Percentiles rank a stretch among this genome's conserved stretches.
Evolutionary conservation across 495 filamentous ascomycete genomes (phyloP).

Genomic region (Tetracladium setigerum): DNA sequence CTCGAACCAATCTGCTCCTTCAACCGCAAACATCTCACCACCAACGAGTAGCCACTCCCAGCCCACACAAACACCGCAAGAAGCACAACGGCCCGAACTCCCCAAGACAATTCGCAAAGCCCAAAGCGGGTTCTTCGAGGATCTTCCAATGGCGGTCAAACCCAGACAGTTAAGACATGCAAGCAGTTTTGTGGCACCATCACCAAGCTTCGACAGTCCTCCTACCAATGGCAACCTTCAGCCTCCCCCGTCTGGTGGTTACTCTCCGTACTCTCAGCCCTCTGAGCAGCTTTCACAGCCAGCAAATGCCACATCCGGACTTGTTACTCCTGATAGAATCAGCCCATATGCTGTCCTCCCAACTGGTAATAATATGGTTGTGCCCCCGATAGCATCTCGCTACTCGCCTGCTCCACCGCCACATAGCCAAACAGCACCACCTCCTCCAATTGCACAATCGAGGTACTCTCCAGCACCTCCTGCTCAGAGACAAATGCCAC

Average conservation of each 20-base stretch:
- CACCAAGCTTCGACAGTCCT: constrained; percentile 18
- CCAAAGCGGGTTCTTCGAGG: constrained; percentile 71
- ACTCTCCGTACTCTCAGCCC: constrained; percentile 17
- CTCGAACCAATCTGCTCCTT: constrained; percentile 29
- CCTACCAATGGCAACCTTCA: constrained; percentile 21
- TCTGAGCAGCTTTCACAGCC: constrained; percentile 23
- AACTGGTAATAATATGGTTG: constrained; percentile 17
- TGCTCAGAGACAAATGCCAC: constrained; percentile 17
- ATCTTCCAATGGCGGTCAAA: constrained; percentile 62
- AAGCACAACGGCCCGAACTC: background rate
- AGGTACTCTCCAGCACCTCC: constrained; percentile 49
- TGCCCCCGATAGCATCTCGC: constrained; percentile 36
- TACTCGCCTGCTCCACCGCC: constrained; percentile 55
- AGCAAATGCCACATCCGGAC: constrained; percentile 24
- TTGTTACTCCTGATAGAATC: constrained; percentile 49
- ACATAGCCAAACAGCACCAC: constrained; percentile 15
- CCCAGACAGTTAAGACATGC: constrained; percentile 51
- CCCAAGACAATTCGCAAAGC: constrained; percentile 24
- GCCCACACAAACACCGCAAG: constrained; percentile 12
- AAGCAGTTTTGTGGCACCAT: constrained; percentile 29
- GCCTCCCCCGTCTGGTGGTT: constrained; percentile 7
- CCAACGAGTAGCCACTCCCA: constrained; percentile 29
- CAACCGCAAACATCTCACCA: constrained; percentile 26
- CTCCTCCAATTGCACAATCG: constrained; percentile 25
- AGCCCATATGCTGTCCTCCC: constrained; percentile 52